Evolutionary conservation across 192 early-diverging fungal genomes (phyloP).

Genomic region (Spizellomyces sp.): DNA sequence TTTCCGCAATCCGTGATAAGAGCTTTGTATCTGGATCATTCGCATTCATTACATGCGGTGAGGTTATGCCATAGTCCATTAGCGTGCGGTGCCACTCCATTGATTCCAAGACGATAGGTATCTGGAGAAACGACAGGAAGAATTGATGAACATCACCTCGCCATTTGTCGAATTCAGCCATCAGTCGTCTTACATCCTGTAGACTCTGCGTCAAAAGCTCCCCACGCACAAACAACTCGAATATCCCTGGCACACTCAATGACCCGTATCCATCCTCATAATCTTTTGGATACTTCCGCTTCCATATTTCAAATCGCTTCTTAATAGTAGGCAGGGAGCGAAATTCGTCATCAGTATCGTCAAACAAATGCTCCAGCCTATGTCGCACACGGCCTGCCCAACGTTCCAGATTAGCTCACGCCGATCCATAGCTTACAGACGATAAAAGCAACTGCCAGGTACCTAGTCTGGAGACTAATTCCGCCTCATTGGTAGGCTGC

Average conservation of each 20-base stretch:
- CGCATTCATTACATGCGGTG: background rate
- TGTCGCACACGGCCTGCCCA: background rate
- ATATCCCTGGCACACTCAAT: conserved; percentile 32
- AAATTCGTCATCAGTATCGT: conserved; percentile 36
- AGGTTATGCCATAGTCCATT: conserved; percentile 11
- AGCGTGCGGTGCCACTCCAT: conserved; percentile 36
- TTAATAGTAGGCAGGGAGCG: conserved; percentile 30
- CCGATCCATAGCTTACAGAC: background rate
- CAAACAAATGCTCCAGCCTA: conserved; percentile 23
- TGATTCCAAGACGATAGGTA: conserved; percentile 9
- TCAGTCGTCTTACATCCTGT: background rate
- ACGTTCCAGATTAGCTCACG: background rate
- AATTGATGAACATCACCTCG: background rate
- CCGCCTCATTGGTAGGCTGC: background rate
- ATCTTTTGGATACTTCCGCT: conserved; percentile 31
- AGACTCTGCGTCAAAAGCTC: conserved; percentile 36
- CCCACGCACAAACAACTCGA: conserved; percentile 37
- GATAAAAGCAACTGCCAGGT: background rate
- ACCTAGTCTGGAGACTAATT: background rate
- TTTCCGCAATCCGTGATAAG: conserved; percentile 32
- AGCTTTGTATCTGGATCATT: conserved; percentile 24
- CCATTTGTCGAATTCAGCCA: background rate
- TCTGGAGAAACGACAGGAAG: conserved; percentile 1
- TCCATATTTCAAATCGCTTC: conserved; percentile 37
- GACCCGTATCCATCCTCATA: conserved; percentile 35